Conservation (phyloP, 768 basidiomycete genomes). For the Mycena filopes region DNA sequence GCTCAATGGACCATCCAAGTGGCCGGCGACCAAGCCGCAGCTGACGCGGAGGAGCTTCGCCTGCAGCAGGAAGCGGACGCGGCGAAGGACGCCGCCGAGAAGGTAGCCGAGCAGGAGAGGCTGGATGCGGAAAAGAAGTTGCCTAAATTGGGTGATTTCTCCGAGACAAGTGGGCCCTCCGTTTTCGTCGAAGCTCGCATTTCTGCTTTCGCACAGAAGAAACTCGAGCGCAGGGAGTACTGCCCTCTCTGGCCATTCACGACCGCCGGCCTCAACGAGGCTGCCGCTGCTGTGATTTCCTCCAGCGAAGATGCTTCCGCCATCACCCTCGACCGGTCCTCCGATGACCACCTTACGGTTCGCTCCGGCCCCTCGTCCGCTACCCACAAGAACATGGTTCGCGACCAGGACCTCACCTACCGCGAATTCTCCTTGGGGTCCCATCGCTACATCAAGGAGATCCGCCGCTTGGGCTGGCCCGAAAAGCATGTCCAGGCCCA, state of each 20-base stretch:
- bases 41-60: background rate
- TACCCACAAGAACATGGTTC: conserved; percentile 8
- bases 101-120: background rate
- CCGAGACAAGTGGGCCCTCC: background rate
- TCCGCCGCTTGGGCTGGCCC: background rate
- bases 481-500: background rate
- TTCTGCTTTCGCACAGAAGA: conserved; percentile 2
- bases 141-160: conserved; percentile 13
- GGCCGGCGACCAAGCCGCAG: background rate
- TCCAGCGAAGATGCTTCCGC: background rate
- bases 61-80: background rate
- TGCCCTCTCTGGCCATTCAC: conserved; percentile 5
- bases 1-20: background rate
- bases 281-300: background rate
- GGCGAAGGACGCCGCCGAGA: background rate
- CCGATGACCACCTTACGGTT: background rate
- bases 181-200: background rate
- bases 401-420: background rate
- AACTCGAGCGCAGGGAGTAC: background rate
- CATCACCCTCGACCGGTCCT: background rate
- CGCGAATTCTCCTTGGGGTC: background rate
- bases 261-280: background rate
- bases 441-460: conserved; percentile 6
- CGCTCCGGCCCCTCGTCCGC: background rate
- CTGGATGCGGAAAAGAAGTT: conserved; percentile 19